These are phyloP conservation scores for Starmerella sirachaensis DNA, from an alignment of 805 yeast species.

Conservation along the genomic window DNA sequence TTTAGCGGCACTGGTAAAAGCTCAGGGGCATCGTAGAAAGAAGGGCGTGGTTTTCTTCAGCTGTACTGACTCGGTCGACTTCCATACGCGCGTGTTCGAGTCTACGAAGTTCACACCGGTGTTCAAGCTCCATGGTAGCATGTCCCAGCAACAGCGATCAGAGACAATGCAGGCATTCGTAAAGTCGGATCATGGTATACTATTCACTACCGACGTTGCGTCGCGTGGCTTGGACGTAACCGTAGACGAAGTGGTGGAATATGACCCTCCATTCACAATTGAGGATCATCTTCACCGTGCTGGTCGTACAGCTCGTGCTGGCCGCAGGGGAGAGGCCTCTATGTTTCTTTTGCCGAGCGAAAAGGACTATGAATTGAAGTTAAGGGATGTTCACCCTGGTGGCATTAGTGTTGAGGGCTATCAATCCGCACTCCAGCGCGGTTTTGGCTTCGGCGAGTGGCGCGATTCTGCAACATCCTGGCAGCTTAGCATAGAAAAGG, in stretches of 20 bases:
- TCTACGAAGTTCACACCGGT: slow-evolving; percentile 43
- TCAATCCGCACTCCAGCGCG: slow-evolving; percentile 27
- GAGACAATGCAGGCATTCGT: slow-evolving; percentile 41
- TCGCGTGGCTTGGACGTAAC: slow-evolving; percentile 91
- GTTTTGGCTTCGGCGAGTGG: slow-evolving; percentile 47
- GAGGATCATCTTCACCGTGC: slow-evolving; percentile 95
- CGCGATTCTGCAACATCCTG: slow-evolving; percentile 92
- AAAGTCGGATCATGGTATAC: slow-evolving; percentile 36
- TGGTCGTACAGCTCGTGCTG: slow-evolving; percentile 98
- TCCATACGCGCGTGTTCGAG: slow-evolving; percentile 67
- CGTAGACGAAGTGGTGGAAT: slow-evolving; percentile 76
- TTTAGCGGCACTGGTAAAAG: slow-evolving; percentile 50
- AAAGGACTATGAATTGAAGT: slow-evolving; percentile 50
- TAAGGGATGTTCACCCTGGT: slow-evolving; percentile 45
- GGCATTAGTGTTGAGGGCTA: slow-evolving; percentile 42
- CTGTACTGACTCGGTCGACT: slow-evolving; percentile 94
- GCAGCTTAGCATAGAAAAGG: slow-evolving; percentile 83
- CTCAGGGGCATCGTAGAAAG: slow-evolving; percentile 21
- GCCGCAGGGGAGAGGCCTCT: slow-evolving; percentile 64
- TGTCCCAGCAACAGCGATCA: slow-evolving; percentile 73
- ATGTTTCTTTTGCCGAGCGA: slow-evolving; percentile 85
- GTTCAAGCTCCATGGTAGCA: slow-evolving; percentile 78
- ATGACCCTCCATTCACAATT: slow-evolving; percentile 86
- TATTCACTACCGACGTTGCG: slow-evolving; percentile 96
- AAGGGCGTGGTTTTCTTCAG: slow-evolving; percentile 65